Conservation (phyloP, 306 rosid genomes). For the Crataegus laevigata region DNA sequence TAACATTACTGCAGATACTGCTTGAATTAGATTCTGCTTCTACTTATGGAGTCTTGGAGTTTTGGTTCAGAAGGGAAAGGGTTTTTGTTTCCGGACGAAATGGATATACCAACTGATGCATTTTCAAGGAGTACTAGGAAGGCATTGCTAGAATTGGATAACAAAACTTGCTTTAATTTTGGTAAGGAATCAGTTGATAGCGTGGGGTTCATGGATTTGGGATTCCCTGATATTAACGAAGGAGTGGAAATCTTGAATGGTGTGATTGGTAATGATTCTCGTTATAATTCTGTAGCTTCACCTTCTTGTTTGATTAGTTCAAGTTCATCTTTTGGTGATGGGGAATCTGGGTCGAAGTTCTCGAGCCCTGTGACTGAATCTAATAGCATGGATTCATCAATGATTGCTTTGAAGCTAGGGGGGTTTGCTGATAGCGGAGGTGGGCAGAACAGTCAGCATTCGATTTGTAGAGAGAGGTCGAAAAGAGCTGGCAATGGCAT, state of each 20-base stretch:
- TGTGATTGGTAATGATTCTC: constrained; percentile 36
- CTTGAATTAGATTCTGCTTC: constrained; percentile 17
- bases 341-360: constrained; percentile 43
- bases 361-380: constrained; percentile 33
- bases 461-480: constrained; percentile 14
- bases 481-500: constrained; percentile 48
- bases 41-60: constrained; percentile 70
- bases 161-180: constrained; percentile 32
- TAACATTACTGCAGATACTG: constrained; percentile 6
- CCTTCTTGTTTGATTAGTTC: constrained; percentile 41
- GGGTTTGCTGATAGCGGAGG: constrained; percentile 39
- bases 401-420: constrained; percentile 65
- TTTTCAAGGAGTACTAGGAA: constrained; percentile 37
- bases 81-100: constrained; percentile 49
- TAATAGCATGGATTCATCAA: constrained; percentile 35
- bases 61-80: constrained; percentile 49
- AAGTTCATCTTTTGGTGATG: constrained; percentile 45
- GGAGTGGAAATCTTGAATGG: constrained; percentile 34
- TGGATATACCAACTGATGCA: constrained; percentile 53
- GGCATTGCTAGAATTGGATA: constrained; percentile 46
- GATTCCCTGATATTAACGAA: constrained; percentile 40
- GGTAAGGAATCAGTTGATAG: constrained; percentile 36
- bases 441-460: constrained; percentile 19
- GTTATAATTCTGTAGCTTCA: constrained; percentile 34
- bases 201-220: constrained; percentile 50